phyloP scores from a whole-genome alignment of 495 filamentous ascomycete species.

The Talaromyces nanjingensis region DNA sequence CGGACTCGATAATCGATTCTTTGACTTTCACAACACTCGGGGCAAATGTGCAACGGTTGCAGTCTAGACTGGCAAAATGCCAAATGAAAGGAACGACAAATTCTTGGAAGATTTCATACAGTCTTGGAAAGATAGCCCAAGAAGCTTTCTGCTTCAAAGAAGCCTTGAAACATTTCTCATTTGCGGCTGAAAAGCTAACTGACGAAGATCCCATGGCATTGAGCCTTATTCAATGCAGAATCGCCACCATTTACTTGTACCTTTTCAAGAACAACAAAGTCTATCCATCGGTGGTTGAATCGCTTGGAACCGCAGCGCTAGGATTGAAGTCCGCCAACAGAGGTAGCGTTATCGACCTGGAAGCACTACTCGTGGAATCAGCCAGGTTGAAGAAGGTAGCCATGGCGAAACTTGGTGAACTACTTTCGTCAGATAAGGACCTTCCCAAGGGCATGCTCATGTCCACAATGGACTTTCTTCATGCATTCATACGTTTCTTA shows the following conservation, averaged over 20 bases:
- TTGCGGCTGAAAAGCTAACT: slow-evolving; percentile 26
- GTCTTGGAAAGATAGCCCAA: slow-evolving; percentile 38
- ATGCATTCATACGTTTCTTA: slow-evolving; percentile 35
- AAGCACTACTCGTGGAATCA: slow-evolving; percentile 61
- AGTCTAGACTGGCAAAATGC: slow-evolving; percentile 14
- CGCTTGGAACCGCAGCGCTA: slow-evolving; percentile 27
- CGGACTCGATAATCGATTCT: slow-evolving; percentile 35
- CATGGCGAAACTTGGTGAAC: slow-evolving; percentile 43
- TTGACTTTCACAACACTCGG: slow-evolving; percentile 33
- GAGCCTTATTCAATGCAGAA: slow-evolving; percentile 36
- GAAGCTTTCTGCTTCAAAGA: slow-evolving; percentile 38
- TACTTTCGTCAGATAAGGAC: slow-evolving; percentile 20
- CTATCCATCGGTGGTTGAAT: slow-evolving; percentile 17
- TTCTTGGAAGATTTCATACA: slow-evolving; percentile 23
- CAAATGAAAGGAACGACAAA: neutral
- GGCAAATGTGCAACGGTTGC: slow-evolving; percentile 33
- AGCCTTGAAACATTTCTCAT: slow-evolving; percentile 31
- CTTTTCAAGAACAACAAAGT: slow-evolving; percentile 22
- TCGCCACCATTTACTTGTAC: slow-evolving; percentile 32
- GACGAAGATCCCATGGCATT: slow-evolving; percentile 28
- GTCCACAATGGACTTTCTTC: slow-evolving; percentile 30
- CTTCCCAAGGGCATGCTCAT: slow-evolving; percentile 14
- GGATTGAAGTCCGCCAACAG: slow-evolving; percentile 54
- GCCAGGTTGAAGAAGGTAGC: slow-evolving; percentile 55
- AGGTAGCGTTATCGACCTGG: slow-evolving; percentile 58